phyloP scores from a whole-genome alignment of 1,284 basidiomycete species.

The Inonotus obliquus region DNA sequence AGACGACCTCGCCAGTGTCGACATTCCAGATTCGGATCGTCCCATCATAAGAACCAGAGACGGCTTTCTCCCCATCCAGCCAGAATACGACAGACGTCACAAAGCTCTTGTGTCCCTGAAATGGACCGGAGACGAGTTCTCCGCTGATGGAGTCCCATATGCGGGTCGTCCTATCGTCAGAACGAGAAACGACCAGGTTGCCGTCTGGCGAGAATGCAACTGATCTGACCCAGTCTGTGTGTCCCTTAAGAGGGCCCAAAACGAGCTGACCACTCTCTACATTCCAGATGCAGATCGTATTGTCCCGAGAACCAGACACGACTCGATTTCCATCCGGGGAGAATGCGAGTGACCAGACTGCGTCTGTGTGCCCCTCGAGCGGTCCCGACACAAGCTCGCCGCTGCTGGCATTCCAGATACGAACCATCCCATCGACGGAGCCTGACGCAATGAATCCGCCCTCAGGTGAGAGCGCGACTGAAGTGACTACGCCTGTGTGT shows the following conservation, averaged over 20 bases:
- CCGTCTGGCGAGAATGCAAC: constrained; percentile 36
- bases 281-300: background rate
- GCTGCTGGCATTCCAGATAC: constrained; percentile 14
- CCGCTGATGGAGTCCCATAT: constrained; percentile 53
- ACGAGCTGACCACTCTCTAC: constrained; percentile 20
- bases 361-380: background rate
- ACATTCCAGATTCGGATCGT: constrained; percentile 97
- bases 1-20: background rate
- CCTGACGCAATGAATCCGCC: constrained; percentile 7
- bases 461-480: constrained; percentile 16
- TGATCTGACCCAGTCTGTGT: constrained; percentile 38
- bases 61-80: constrained; percentile 25
- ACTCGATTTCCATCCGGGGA: constrained; percentile 9
- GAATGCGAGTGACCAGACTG: background rate
- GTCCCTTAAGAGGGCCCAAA: constrained; percentile 29
- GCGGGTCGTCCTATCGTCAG: constrained; percentile 75
- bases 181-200: constrained; percentile 14
- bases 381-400: background rate
- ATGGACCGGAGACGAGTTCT: constrained; percentile 27
- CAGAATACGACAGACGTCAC: constrained; percentile 40
- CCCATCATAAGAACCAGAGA: constrained; percentile 58
- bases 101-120: constrained; percentile 34
- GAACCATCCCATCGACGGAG: constrained; percentile 16
- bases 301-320: background rate
- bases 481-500: constrained; percentile 3